Evolutionary conservation across 2,329 filamentous ascomycete species (phyloP).

Genomic region (Neoarthrinium moseri): DNA sequence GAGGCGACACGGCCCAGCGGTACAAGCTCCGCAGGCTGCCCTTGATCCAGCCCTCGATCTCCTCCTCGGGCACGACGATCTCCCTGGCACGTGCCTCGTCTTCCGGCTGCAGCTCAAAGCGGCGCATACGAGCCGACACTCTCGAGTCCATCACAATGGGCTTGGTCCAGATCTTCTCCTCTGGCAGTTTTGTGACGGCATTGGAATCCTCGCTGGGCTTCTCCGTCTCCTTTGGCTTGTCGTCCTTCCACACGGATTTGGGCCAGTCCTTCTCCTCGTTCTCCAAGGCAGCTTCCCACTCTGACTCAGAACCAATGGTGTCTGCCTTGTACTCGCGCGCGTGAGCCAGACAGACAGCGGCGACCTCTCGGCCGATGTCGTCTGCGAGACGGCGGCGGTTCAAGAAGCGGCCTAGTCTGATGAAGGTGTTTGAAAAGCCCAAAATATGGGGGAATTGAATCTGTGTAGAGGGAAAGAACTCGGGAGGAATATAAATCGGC

Average conservation of each 20-base stretch:
- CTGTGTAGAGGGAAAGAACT: constrained; percentile 70
- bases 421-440: constrained; percentile 87
- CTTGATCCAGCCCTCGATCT: constrained; percentile 69
- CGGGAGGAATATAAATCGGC: constrained; percentile 63
- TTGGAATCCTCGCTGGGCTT: constrained; percentile 27
- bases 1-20: constrained; percentile 46
- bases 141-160: constrained; percentile 74
- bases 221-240: constrained; percentile 37
- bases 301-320: constrained; percentile 38
- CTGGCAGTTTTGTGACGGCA: constrained; percentile 12
- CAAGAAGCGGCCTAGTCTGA: constrained; percentile 83
- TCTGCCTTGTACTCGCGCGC: constrained; percentile 49
- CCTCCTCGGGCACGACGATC: constrained; percentile 64
- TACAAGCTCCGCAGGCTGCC: constrained; percentile 53
- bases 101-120: constrained; percentile 67
- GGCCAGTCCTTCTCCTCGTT: constrained; percentile 81
- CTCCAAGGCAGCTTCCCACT: constrained; percentile 64
- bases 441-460: constrained; percentile 86
- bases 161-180: constrained; percentile 73
- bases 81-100: constrained; percentile 66
- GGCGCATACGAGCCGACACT: constrained; percentile 76
- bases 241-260: constrained; percentile 69
- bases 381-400: constrained; percentile 85
- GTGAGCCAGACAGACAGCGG: constrained; percentile 72
- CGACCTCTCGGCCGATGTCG: constrained; percentile 81